phyloP scores from a whole-genome alignment of 2,329 filamentous ascomycete species.

The Lizonia empirigonia region DNA sequence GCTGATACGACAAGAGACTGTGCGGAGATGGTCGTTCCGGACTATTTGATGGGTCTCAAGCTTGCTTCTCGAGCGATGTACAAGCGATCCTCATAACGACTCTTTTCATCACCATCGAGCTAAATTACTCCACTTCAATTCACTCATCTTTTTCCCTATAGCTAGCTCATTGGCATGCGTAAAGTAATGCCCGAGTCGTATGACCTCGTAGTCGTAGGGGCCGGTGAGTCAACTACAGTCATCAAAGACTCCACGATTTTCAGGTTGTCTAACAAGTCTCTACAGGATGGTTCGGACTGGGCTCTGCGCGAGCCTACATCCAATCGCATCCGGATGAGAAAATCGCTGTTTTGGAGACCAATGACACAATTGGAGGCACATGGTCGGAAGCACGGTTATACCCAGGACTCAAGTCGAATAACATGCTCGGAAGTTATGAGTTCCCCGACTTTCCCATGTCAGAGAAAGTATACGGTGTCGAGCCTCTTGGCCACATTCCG shows the following conservation, averaged over 20 bases:
- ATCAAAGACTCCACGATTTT: background rate
- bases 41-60: background rate
- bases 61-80: background rate
- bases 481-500: constrained; percentile 63
- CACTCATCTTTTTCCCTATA: background rate
- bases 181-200: constrained; percentile 9
- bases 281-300: constrained; percentile 44
- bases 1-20: background rate
- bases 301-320: constrained; percentile 1
- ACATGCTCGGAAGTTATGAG: constrained; percentile 50
- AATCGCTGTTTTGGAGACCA: constrained; percentile 53
- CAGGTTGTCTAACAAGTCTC: constrained; percentile 57
- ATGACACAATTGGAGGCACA: constrained; percentile 49
- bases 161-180: background rate
- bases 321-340: constrained; percentile 47
- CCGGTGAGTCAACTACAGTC: constrained; percentile 21
- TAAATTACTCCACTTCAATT: background rate
- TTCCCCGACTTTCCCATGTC: constrained; percentile 46
- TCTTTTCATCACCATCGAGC: background rate
- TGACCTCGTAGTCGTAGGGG: constrained; percentile 39
- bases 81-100: background rate
- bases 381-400: constrained; percentile 53
- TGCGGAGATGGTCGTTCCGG: background rate
- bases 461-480: constrained; percentile 29
- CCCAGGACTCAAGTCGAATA: constrained; percentile 53